phyloP scores from a whole-genome alignment of 2,329 filamentous ascomycete species.

The Gliomastix tumulicola region DNA sequence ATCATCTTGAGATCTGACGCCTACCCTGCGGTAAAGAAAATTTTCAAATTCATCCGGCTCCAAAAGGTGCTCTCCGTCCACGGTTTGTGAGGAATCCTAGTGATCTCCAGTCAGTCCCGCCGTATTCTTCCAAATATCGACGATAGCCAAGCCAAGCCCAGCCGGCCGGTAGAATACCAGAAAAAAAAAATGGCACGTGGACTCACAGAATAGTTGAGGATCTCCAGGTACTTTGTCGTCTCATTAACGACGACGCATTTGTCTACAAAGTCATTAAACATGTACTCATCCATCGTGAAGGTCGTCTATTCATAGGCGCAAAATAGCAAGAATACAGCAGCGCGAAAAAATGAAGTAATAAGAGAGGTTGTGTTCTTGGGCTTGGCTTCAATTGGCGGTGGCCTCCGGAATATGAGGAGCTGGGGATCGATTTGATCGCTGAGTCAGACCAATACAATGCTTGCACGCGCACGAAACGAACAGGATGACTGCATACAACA shows the following conservation, averaged over 20 bases:
- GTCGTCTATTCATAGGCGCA: too few relatives aligned
- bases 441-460: too few relatives aligned
- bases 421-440: too few relatives aligned
- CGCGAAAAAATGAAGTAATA: not conserved
- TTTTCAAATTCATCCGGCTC: conserved; percentile 50
- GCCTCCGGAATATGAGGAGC: not conserved
- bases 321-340: not conserved
- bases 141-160: too few relatives aligned
- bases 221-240: conserved; percentile 48
- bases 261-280: conserved; percentile 42
- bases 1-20: conserved; percentile 13
- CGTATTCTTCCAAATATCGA: not conserved
- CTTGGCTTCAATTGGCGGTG: not conserved
- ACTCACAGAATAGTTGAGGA: conserved; percentile 52
- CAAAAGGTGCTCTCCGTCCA: conserved; percentile 43
- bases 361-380: not conserved
- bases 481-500: too few relatives aligned
- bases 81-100: conserved; percentile 45
- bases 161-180: too few relatives aligned
- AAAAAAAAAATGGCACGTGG: too few relatives aligned
- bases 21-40: conserved; percentile 41
- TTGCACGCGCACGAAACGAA: too few relatives aligned
- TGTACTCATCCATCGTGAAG: conserved; percentile 51
- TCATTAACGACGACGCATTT: conserved; percentile 42
- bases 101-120: not conserved